A percentile compares a stretch with the other conserved stretches of the same genome.
Conservation (phyloP, 495 filamentous ascomycete species). For the Tetracladium marchalianum region DNA sequence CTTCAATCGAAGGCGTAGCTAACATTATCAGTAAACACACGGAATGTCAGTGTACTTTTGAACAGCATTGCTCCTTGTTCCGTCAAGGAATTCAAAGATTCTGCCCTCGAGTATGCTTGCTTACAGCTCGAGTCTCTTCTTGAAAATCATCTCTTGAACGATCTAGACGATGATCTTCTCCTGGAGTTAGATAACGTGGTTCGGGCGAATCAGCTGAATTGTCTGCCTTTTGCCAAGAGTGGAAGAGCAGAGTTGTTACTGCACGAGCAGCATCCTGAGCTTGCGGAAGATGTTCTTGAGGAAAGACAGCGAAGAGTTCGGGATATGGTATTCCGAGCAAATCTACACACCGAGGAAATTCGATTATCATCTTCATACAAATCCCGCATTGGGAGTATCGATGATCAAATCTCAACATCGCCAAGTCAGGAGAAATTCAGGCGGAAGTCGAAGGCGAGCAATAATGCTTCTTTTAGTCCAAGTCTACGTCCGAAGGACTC, state of each 20-base stretch:
- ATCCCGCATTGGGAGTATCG: conserved; percentile 40
- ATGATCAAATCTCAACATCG: conserved; percentile 41
- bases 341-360: conserved; percentile 48
- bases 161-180: conserved; percentile 78
- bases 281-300: conserved; percentile 41
- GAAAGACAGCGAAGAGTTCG: conserved; percentile 37
- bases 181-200: conserved; percentile 69
- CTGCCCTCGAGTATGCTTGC: conserved; percentile 82
- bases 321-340: conserved; percentile 47
- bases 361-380: conserved; percentile 37
- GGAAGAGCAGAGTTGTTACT: conserved; percentile 61
- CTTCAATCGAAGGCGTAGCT: not conserved
- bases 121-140: conserved; percentile 83
- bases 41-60: conserved; percentile 77
- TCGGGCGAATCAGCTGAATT: conserved; percentile 68
- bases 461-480: conserved; percentile 43
- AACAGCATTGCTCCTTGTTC: conserved; percentile 76
- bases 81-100: conserved; percentile 78
- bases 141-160: conserved; percentile 74
- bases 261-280: conserved; percentile 56
- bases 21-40: conserved; percentile 52
- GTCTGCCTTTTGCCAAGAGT: conserved; percentile 63
- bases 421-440: conserved; percentile 44
- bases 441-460: conserved; percentile 33
- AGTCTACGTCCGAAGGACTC: conserved; percentile 56